A percentile compares a stretch with the other conserved stretches of the same genome.
These are phyloP conservation scores for Mycena crocata DNA, from an alignment of 768 basidiomycete species.

Conservation along the genomic window DNA sequence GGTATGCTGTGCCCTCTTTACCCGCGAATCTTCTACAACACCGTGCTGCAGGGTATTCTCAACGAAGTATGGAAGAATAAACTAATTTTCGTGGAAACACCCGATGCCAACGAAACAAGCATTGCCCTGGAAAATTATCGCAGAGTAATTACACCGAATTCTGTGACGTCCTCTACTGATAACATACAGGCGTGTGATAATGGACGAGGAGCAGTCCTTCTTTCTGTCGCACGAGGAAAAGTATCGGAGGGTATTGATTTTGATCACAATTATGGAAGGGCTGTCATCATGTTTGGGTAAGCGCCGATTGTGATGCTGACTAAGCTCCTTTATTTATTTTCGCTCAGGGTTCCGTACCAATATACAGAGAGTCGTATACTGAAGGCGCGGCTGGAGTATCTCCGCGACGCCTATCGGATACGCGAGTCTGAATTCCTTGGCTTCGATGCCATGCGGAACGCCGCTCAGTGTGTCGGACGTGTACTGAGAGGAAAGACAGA, in stretches of 20 bases:
- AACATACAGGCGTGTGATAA: conserved; percentile 91
- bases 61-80: conserved; percentile 99
- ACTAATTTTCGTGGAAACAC: conserved; percentile 98
- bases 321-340: conserved; percentile 27
- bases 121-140: conserved; percentile 98
- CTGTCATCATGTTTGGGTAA: conserved; percentile 99
- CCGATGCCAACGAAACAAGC: conserved; percentile 98
- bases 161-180: conserved; percentile 2
- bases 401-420: conserved; percentile 98
- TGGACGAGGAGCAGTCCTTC: conserved; percentile 93
- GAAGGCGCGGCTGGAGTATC: conserved; percentile 96
- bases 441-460: conserved; percentile 99
- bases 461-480: conserved; percentile 98
- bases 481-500: conserved; percentile 98
- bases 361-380: conserved; percentile 98
- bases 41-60: conserved; percentile 82
- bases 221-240: conserved; percentile 98
- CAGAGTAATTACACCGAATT: conserved; percentile 62
- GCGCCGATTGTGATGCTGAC: conserved; percentile 4
- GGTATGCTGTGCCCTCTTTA: conserved; percentile 64
- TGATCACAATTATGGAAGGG: conserved; percentile 98
- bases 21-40: background rate
- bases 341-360: conserved; percentile 88
- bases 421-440: conserved; percentile 98
- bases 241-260: conserved; percentile 99